Conservation (phyloP, 1,139 yeast species). For the Hanseniaspora sp. region DNA sequence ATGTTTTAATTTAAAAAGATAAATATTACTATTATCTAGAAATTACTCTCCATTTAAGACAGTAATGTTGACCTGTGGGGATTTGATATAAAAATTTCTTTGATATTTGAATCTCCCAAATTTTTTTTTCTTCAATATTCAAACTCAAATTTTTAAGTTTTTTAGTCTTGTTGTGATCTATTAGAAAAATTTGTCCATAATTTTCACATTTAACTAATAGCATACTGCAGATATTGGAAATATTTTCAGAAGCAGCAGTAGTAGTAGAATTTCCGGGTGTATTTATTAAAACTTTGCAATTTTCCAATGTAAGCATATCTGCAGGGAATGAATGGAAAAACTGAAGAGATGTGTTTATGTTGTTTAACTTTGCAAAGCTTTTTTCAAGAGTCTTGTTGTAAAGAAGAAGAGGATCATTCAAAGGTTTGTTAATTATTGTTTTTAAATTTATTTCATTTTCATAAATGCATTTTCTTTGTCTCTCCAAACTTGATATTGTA, state of each 20-base stretch:
- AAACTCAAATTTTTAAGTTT: neutral
- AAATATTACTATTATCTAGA: neutral
- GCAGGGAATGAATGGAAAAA: neutral
- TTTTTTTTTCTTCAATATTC: neutral
- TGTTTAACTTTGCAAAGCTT: neutral
- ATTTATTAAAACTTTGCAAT: neutral
- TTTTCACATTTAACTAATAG: neutral
- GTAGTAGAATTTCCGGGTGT: neutral
- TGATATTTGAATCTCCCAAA: slow-evolving; percentile 6
- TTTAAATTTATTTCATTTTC: neutral
- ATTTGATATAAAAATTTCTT: neutral
- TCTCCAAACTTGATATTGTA: neutral
- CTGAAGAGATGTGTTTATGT: neutral
- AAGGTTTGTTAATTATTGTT: neutral
- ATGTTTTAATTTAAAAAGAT: neutral
- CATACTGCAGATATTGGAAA: neutral
- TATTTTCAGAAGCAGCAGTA: neutral
- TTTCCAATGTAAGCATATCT: neutral
- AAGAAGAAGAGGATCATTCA: neutral
- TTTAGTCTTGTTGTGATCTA: neutral
- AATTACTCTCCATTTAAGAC: slow-evolving; percentile 22
- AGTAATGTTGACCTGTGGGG: slow-evolving; percentile 18
- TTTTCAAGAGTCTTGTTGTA: neutral
- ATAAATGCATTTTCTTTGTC: neutral
- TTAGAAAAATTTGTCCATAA: neutral